Base-by-base conservation (phyloP, 768 basidiomycete species). In the Cystobasidium ongulense region DNA sequence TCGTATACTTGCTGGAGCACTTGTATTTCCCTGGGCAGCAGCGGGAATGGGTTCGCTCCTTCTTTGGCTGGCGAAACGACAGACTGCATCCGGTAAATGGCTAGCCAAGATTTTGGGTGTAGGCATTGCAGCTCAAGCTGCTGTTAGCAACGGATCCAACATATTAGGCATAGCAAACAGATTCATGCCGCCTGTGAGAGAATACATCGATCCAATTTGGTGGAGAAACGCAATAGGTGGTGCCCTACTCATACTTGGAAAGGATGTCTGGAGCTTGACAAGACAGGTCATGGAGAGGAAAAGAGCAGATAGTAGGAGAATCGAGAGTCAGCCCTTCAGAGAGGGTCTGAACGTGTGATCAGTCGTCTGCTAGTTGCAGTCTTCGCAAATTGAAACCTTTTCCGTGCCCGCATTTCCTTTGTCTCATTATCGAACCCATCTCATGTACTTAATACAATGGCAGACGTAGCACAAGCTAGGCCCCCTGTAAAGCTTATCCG, bases 121-220 rank as follows among this genome's bases (percentile, higher is more conserved):
- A 1, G 18, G 31, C 1, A 71, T 71, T 10, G 43, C 73, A 1
- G n/a, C 72, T 7, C 65, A 46, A 31, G 53, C 59, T 29, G 61
- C 43, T 21, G 41, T 18, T 38, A 57, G 31, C 13, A 29, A 59
- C 25, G 36, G 35, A 7, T 59, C 41, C 25, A 71, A 54, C 17
- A 36, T 71, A 17, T 35, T 46, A 17, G 35, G 63, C 5, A 38
- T 64, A 7, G 39, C 38, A 43, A 52, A 52, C 8, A 27, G 62
- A n/a, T 57, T 73, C 41, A n/a, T 46, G 1, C 71, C 59, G 10
- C 25, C 57, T 57, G 41, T 33, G 5, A 3, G 59, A 35, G 71
- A 62, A 35, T 33, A 36, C 7, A 52, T 80, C 27, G 79, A 80
- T 50, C 79, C 79, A 13, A 75, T 78, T 0, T 80, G 79, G 79